Base-by-base conservation (phyloP, 306 rosid species). In the Rosa multiflora region DNA sequence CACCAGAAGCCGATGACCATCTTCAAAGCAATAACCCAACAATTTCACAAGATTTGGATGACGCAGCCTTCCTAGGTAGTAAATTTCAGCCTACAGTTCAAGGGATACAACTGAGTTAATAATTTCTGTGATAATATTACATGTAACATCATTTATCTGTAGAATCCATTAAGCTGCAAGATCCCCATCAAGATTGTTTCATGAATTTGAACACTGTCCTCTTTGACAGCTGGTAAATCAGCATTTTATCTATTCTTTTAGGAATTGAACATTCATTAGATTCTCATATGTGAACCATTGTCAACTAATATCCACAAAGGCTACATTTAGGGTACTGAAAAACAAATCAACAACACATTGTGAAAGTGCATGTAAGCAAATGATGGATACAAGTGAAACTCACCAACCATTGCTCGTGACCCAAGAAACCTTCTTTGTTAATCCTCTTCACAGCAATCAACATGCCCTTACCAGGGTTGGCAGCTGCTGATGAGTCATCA, bases 321-420 rank as follows among this genome's bases (percentile, higher is more conserved):
- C 72, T 40, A 67, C 15, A 4, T 0, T 43, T 20, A 20, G 26
- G 71, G n/a, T 67, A 67, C 17, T 12, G 52, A 8, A 76, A 78
- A 67, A 32, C 17, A 48, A 67, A 77, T 35, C n/a, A 58, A 44
- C 12, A 4, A 72, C 17, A 42, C 6, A 47, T 43, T 18, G 8
- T 17, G 5, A 47, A 78, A 55, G 44, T 69, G 51, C 13, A 23
- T 37, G 67, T 35, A 47, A 66, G 75, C 4, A 46, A 53, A 70
- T 26, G 11, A 64, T 52, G 20, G 70, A 73, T 56, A 44, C 43
- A 62, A 81, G 76, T 72, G 71, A 80, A 23, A 88, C 98, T 90
- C 86, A 94, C 98, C 97, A 94, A 70, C 99, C 99, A 94, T 84
- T 91, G 97, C 83, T 84, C 88, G 87, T 94, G 97, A 77, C 99